Evolutionary conservation across 352 stramenopile species (phyloP), one percentile per base, ranked within the genome.

Genomic region (Globisporangium rhizosaccharum): DNA sequence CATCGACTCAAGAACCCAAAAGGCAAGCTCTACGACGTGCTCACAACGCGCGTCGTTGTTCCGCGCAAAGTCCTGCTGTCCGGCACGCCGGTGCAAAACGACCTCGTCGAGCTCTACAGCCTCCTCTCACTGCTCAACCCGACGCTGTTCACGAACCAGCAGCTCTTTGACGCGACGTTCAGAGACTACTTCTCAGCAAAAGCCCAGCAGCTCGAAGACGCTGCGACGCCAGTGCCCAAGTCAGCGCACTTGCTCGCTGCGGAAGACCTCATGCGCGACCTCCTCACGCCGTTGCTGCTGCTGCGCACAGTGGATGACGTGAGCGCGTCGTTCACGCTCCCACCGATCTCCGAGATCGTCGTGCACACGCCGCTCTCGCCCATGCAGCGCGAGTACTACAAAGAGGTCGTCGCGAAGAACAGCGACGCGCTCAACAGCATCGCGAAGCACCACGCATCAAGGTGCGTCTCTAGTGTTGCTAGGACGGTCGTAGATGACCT

Each of bases 61-160:
- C 63, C 59, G 20, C 70, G 68, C 63, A 92, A 74, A 72, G 70
- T 68, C 65, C 76, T 92, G 66, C 61, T 87, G 17, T 96, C 69
- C n/a, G 89, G 89, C 10, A 97, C 88, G 15, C 88, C 89, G 4
- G 85, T 97, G 53, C 87, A 97, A 53, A 97, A 96, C 53, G 77
- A 82, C 30, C 58, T 96, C 15, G 57, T 87, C 15, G 89, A 97
- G 56, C 71, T 97, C 5, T 92, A 87, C 59, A 81, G 83, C 8
- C 67, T 96, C 51, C 59, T 94, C 30, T 79, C 82, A 20, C 65
- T 92, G 41, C 63, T 92, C 39, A 96, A 98, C 61, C 92, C 91
- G 14, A 52, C 87, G 72, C 68, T 88, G 10, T 95, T 98, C 73
- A 73, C 70, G 12, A 67, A 86, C 53, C 70, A 81, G 26, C 59